Evolutionary conservation across 495 filamentous ascomycete species (phyloP).

Genomic region (Neurospora sp.): DNA sequence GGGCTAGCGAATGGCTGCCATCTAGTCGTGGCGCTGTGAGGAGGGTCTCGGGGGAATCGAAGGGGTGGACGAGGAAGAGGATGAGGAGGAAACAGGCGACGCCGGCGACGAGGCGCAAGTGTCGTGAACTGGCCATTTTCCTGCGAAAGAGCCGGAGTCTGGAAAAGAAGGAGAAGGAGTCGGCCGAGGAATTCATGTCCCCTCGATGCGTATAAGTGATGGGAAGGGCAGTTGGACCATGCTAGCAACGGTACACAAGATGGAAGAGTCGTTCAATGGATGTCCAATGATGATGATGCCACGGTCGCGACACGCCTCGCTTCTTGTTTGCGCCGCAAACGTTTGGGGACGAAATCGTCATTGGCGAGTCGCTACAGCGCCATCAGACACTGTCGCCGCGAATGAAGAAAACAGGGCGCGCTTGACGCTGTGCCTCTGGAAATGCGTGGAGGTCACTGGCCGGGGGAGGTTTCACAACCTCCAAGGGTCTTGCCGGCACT

Average conservation of each 20-base stretch:
- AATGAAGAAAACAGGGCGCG: background rate
- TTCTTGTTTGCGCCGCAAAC: background rate
- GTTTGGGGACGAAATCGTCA: background rate
- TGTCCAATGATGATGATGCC: background rate
- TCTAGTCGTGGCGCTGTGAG: background rate
- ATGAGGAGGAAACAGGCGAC: constrained; percentile 7
- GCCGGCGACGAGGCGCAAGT: constrained; percentile 6
- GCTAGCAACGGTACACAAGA: background rate
- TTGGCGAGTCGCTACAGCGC: background rate
- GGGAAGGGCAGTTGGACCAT: background rate
- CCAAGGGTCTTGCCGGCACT: background rate
- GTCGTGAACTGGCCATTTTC: constrained; percentile 1
- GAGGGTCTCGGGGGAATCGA: background rate
- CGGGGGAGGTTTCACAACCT: background rate
- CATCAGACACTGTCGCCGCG: background rate
- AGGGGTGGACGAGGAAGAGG: constrained; percentile 5
- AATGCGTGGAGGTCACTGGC: background rate
- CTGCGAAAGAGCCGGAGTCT: background rate
- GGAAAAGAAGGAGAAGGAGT: background rate
- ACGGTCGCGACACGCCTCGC: background rate
- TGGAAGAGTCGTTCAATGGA: background rate
- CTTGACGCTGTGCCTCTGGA: background rate
- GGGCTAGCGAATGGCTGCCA: background rate
- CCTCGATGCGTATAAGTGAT: background rate
- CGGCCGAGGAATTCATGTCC: background rate